Base-by-base conservation (phyloP, 352 stramenopile species). In the Phytophthora multivora region DNA sequence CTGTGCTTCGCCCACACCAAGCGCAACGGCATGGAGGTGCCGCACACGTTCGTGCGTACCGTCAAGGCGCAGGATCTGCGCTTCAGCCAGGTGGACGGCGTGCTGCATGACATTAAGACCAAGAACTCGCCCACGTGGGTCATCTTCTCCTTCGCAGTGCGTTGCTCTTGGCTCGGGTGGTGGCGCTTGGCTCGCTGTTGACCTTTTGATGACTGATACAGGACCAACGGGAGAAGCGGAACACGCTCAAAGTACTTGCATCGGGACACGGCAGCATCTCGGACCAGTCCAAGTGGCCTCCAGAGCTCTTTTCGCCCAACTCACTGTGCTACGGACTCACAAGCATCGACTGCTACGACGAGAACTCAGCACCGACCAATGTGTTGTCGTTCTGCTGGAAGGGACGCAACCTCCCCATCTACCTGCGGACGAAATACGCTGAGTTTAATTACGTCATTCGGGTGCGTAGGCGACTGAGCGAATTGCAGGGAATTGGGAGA, bases 301-400 rank as follows among this genome's bases (percentile, higher is more conserved):
- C 67, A 0, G 83, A 90, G 69, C 81, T 95, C 15, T 96, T 95
- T 46, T 81, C 83, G 5, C 71, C 84, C 38, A 95, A 81, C 13
- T 46, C 86, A 47, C 72, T 96, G 13, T 95, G 88, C 73, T 96
- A 95, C 57, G 88, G 84, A 18, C 71, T 95, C 31, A 88, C 66
- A 33, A 88, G 86, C 15, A 51, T 95, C 40, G 81, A 92, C 42
- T 87, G 83, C 33, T 77, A 88, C 26, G 77, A 87, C 33, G 75
- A 86, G 33, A 79, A 89, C 47, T 59, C 57, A n/a, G 71, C 86
- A 28, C 79, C 84, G 15, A 81, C 83, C 12, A 88, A 78, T 26
- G 87, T 92, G 33, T 54, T 95, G 21, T 96, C 88, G 23, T 94
- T 94, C 47, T 95, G 86, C 74, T 96, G 88, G 88, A 96, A 96